These are phyloP conservation scores for Gossypium trilobum DNA, from an alignment of 441 rosid genomes.

Conservation along the genomic window DNA sequence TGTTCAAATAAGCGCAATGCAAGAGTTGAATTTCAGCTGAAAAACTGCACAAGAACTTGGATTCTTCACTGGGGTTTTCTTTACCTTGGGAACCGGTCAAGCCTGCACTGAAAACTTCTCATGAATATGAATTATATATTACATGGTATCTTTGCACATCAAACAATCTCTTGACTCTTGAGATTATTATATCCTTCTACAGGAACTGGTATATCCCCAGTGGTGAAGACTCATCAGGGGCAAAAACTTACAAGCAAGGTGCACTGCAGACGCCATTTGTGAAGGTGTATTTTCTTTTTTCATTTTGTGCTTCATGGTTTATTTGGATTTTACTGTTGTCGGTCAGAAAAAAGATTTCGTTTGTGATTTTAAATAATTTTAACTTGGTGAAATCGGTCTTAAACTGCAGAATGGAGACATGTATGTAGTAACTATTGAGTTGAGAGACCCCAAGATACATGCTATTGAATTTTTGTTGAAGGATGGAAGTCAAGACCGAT, in stretches of 20 bases:
- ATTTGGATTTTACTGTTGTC: constrained; percentile 3
- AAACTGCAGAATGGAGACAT: constrained; percentile 37
- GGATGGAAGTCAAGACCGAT: constrained; percentile 50
- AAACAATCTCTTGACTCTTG: not conserved
- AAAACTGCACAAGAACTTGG: constrained; percentile 47
- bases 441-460: constrained; percentile 41
- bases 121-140: not conserved
- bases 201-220: constrained; percentile 53
- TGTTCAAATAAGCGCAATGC: constrained; percentile 36
- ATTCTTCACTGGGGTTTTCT: constrained; percentile 63
- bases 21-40: constrained; percentile 55
- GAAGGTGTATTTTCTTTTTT: constrained; percentile 25
- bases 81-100: constrained; percentile 44
- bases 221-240: constrained; percentile 32
- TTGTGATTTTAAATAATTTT: constrained; percentile 3
- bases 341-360: not conserved
- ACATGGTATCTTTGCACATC: not conserved
- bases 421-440: constrained; percentile 41
- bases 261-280: constrained; percentile 56
- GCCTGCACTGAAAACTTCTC: constrained; percentile 13
- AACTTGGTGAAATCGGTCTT: not conserved
- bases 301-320: not conserved
- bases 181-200: constrained; percentile 13
- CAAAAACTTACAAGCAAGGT: constrained; percentile 30
- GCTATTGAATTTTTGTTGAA: constrained; percentile 59